phyloP scores from a whole-genome alignment of 2,329 filamentous ascomycete species.

The Beauveria varroae region DNA sequence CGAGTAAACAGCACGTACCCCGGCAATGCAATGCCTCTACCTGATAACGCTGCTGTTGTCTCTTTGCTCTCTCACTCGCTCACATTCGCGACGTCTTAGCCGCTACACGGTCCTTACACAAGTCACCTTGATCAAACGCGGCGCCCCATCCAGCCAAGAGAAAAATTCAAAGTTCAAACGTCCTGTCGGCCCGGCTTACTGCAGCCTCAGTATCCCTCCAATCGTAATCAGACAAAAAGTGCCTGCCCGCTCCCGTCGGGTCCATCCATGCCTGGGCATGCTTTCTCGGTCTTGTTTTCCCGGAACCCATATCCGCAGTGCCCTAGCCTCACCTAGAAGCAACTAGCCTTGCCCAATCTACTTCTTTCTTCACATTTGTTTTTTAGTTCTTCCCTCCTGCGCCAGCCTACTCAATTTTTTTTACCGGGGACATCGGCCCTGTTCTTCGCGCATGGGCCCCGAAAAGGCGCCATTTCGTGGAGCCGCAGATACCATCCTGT shows the following conservation, averaged over 20 bases:
- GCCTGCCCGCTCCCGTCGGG: background rate
- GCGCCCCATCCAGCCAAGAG: background rate
- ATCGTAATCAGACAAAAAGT: background rate
- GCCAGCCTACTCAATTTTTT: background rate
- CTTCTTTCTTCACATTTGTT: background rate
- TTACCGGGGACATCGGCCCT: slow-evolving; percentile 9
- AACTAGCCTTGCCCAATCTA: background rate
- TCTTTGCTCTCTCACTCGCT: too few relatives aligned
- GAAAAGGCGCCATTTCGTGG: background rate
- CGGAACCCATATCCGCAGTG: slow-evolving; percentile 1
- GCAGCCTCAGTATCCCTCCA: background rate
- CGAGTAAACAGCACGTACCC: background rate
- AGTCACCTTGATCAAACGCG: background rate
- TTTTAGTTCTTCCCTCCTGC: background rate
- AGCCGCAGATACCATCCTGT: background rate
- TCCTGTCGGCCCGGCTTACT: background rate
- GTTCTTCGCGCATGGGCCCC: slow-evolving; percentile 2
- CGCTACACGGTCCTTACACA: too few relatives aligned
- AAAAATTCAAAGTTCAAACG: background rate
- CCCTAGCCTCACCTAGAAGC: background rate
- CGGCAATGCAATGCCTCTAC: background rate
- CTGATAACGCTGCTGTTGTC: too few relatives aligned
- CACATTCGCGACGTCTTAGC: too few relatives aligned
- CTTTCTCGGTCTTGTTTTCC: slow-evolving; percentile 4
- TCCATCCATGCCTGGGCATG: background rate